Percentiles rank a stretch among this genome's conserved stretches.
phyloP scores from a whole-genome alignment of 495 filamentous ascomycete species.

The Penicillium waksmanii region DNA sequence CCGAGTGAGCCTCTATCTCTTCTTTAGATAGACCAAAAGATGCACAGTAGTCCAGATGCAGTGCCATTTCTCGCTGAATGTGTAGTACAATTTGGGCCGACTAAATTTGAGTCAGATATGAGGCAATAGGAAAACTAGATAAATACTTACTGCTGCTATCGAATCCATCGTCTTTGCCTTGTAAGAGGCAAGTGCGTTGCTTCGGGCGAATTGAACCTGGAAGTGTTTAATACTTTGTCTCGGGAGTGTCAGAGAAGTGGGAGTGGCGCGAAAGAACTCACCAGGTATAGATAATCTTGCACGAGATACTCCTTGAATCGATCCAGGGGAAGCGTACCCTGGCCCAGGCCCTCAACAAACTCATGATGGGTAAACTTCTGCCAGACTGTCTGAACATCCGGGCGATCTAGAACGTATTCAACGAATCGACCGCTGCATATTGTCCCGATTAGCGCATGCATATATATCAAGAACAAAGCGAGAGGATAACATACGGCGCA shows the following conservation, averaged over 20 bases:
- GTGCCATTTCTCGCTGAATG: conserved; percentile 75
- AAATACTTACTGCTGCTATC: conserved; percentile 60
- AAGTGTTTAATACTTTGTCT: background rate
- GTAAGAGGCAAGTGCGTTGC: conserved; percentile 81
- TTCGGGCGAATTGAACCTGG: conserved; percentile 82
- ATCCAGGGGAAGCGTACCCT: conserved; percentile 70
- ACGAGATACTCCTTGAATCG: conserved; percentile 84
- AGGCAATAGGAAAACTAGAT: background rate
- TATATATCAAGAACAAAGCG: background rate
- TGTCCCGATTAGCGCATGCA: conserved; percentile 11
- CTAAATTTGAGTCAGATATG: conserved; percentile 40
- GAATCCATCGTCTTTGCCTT: conserved; percentile 76
- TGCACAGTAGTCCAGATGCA: conserved; percentile 80
- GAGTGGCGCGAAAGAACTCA: conserved; percentile 39
- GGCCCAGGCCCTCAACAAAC: conserved; percentile 76
- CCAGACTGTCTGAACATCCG: conserved; percentile 75
- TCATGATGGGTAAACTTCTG: conserved; percentile 72
- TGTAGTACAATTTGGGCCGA: conserved; percentile 72
- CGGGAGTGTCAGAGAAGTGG: background rate
- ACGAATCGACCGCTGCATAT: conserved; percentile 71
- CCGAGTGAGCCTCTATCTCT: conserved; percentile 72
- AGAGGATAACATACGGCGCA: conserved; percentile 66
- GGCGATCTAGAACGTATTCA: conserved; percentile 78
- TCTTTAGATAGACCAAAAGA: conserved; percentile 77
- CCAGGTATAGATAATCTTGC: conserved; percentile 88